A percentile compares a stretch with the other conserved stretches of the same genome.
These are phyloP conservation scores for Pythium phragmiticola DNA, from an alignment of 352 stramenopile species.

Conservation along the genomic window DNA sequence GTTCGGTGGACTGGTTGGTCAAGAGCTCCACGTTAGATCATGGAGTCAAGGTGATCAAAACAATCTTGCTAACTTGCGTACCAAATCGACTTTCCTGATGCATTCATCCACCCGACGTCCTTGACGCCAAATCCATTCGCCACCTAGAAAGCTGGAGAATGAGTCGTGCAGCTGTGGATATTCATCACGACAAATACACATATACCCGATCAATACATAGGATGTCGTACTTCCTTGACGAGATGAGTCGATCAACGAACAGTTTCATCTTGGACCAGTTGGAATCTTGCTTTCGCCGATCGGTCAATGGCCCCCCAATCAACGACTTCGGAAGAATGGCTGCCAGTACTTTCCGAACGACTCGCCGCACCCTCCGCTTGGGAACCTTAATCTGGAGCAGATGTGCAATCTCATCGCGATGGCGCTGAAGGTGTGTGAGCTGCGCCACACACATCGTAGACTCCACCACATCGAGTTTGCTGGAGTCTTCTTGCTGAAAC, in stretches of 20 bases:
- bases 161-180: neutral
- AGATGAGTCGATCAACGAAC: constrained; percentile 45
- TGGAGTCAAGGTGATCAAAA: neutral
- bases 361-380: constrained; percentile 47
- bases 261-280: constrained; percentile 62
- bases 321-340: constrained; percentile 56
- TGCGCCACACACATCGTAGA: neutral
- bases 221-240: constrained; percentile 55
- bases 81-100: constrained; percentile 21
- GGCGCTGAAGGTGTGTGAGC: constrained; percentile 42
- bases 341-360: constrained; percentile 52
- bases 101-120: constrained; percentile 24
- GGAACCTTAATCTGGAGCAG: constrained; percentile 41
- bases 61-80: constrained; percentile 1
- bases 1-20: constrained; percentile 42
- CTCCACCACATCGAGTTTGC: neutral
- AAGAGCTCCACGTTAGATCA: neutral
- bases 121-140: constrained; percentile 17
- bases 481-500: constrained; percentile 19
- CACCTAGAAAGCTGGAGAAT: neutral
- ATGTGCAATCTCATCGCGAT: constrained; percentile 48
- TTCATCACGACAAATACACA: neutral
- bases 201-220: constrained; percentile 55
- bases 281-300: neutral
- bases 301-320: constrained; percentile 31